Percentiles rank a stretch among this genome's conserved stretches.
These are phyloP conservation scores for Dionaea muscipula DNA, from an alignment of 179 eudicot genomes.

Conservation along the genomic window DNA sequence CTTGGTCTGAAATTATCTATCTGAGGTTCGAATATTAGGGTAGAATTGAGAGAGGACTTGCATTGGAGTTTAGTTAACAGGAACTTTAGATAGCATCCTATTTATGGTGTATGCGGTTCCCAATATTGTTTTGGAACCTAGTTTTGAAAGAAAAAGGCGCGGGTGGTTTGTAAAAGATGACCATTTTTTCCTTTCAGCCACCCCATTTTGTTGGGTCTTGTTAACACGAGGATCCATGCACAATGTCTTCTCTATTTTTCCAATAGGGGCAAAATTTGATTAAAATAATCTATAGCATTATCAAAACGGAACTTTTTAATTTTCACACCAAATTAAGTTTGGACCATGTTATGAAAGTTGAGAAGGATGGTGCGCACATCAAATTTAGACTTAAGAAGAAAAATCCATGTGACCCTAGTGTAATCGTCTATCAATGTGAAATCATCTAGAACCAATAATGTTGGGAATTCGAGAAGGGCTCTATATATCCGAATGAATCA, in stretches of 20 bases:
- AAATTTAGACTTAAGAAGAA: conserved; percentile 1
- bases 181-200: conserved; percentile 4
- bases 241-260: background rate
- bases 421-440: background rate
- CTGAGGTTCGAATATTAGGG: background rate
- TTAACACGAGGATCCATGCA: conserved; percentile 3
- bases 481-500: conserved; percentile 2
- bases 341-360: background rate
- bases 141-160: background rate
- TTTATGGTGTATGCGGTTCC: conserved; percentile 2
- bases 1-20: background rate
- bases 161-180: background rate
- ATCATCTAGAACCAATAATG: background rate
- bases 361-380: too few species aligned
- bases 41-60: background rate
- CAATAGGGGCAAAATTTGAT: background rate
- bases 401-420: conserved; percentile 6
- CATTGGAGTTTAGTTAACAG: background rate
- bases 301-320: background rate
- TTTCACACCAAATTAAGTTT: background rate
- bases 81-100: background rate
- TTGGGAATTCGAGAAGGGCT: background rate
- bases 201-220: conserved; percentile 3
- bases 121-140: background rate
- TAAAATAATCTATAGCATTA: conserved; percentile 3